These are phyloP conservation scores for Amanita jacksonii DNA, from an alignment of 768 basidiomycete species.

Conservation along the genomic window DNA sequence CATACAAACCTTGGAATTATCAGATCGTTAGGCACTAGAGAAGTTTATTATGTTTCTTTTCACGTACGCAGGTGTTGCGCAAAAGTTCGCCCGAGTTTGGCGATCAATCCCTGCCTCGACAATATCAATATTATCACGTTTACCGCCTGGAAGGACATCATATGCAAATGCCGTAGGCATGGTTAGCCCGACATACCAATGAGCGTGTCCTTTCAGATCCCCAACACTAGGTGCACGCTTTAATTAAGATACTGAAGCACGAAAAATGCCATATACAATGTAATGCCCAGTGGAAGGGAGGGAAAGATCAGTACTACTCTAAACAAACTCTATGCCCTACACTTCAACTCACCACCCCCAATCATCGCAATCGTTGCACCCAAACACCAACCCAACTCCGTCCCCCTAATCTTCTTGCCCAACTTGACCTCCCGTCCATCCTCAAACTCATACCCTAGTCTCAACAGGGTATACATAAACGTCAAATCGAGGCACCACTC, in stretches of 20 bases:
- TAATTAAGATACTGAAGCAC: not conserved
- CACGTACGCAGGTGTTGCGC: not conserved
- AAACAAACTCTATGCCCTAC: conserved; percentile 24
- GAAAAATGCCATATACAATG: not conserved
- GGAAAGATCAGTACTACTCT: too few relatives aligned
- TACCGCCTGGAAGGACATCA: not conserved
- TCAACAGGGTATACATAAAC: conserved; percentile 84
- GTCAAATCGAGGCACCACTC: conserved; percentile 96
- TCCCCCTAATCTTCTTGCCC: conserved; percentile 81
- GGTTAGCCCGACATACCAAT: not conserved
- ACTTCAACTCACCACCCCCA: conserved; percentile 45
- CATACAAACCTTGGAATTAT: not conserved
- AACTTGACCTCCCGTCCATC: conserved; percentile 59
- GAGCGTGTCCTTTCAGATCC: too few relatives aligned
- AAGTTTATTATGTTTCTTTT: not conserved
- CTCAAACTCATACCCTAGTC: conserved; percentile 85
- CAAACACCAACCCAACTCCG: conserved; percentile 91
- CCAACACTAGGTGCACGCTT: too few relatives aligned
- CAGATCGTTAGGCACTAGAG: not conserved
- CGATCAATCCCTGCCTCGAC: conserved; percentile 1
- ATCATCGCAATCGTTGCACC: conserved; percentile 78
- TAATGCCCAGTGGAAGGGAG: too few relatives aligned
- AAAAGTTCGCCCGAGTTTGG: too few relatives aligned
- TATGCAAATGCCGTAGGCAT: not conserved
- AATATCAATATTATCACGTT: not conserved